Evolutionary conservation across 345 rosid genomes (phyloP).

Genomic region (Eutrema heterophyllum): DNA sequence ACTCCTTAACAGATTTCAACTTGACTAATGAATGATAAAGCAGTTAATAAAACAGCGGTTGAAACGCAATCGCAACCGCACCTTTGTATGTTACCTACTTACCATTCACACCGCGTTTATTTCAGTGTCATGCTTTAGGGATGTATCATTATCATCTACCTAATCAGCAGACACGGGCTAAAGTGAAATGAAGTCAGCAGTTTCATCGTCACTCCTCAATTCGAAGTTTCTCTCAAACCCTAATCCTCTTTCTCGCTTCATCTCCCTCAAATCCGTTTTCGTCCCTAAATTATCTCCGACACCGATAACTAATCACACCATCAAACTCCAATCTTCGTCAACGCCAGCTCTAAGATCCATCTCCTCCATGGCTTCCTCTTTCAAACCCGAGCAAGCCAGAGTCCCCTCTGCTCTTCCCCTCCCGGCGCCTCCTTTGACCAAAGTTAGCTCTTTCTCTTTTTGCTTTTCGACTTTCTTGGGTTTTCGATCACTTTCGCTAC

Average conservation of each 20-base stretch:
- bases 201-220: slow-evolving; percentile 38
- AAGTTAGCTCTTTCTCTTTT: slow-evolving; percentile 33
- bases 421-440: slow-evolving; percentile 66
- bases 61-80: not conserved
- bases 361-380: slow-evolving; percentile 56
- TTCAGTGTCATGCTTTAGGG: not conserved
- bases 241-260: slow-evolving; percentile 19
- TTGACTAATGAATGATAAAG: not conserved
- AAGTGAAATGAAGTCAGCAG: slow-evolving; percentile 50
- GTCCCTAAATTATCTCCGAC: slow-evolving; percentile 6
- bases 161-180: not conserved
- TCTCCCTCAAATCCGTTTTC: slow-evolving; percentile 8
- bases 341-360: slow-evolving; percentile 19
- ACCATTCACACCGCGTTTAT: too few relatives aligned
- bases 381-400: slow-evolving; percentile 77
- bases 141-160: not conserved
- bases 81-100: not conserved
- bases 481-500: not conserved
- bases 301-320: slow-evolving; percentile 2
- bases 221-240: slow-evolving; percentile 30
- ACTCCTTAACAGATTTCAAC: not conserved
- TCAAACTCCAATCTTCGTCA: slow-evolving; percentile 14
- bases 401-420: slow-evolving; percentile 69
- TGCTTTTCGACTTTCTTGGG: not conserved
- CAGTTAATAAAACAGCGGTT: not conserved